A percentile compares a stretch with the other conserved stretches of the same genome.
Conservation (phyloP, 2,329 filamentous ascomycete genomes). For the Aphanocladium album region DNA sequence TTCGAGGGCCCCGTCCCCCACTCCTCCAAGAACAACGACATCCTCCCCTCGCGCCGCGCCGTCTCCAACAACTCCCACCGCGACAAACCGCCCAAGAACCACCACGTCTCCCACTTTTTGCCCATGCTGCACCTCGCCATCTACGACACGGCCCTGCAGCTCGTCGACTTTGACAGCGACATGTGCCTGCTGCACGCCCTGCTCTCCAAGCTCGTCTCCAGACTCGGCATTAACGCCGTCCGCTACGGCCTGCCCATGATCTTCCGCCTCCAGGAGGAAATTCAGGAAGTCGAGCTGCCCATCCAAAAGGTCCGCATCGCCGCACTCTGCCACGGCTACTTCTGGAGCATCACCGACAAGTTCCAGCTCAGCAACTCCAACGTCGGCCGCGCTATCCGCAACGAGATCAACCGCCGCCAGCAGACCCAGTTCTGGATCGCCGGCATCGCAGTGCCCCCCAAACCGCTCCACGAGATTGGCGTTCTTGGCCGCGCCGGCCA, state of each 20-base stretch:
- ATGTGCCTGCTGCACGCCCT: constrained; percentile 73
- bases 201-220: constrained; percentile 66
- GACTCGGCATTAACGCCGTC: constrained; percentile 76
- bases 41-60: constrained; percentile 51
- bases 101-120: constrained; percentile 65
- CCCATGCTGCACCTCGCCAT: constrained; percentile 77
- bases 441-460: constrained; percentile 64
- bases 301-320: constrained; percentile 73
- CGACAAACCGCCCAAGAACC: constrained; percentile 48
- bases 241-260: constrained; percentile 83
- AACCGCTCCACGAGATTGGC: constrained; percentile 56
- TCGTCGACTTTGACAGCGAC: constrained; percentile 66
- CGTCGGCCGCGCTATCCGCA: constrained; percentile 65
- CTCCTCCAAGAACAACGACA: constrained; percentile 36
- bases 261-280: constrained; percentile 80
- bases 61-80: constrained; percentile 62
- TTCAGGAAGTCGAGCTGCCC: constrained; percentile 60
- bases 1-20: constrained; percentile 39
- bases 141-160: constrained; percentile 82
- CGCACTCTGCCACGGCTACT: constrained; percentile 82
- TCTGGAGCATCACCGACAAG: constrained; percentile 72
- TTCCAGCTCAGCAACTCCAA: constrained; percentile 70
- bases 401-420: constrained; percentile 70
- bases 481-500: constrained; percentile 42
- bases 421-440: constrained; percentile 75